Percentiles rank a stretch among this genome's conserved stretches.
Evolutionary conservation across 495 filamentous ascomycete species (phyloP).

Genomic region (Aspergillus saccharolyticus): DNA sequence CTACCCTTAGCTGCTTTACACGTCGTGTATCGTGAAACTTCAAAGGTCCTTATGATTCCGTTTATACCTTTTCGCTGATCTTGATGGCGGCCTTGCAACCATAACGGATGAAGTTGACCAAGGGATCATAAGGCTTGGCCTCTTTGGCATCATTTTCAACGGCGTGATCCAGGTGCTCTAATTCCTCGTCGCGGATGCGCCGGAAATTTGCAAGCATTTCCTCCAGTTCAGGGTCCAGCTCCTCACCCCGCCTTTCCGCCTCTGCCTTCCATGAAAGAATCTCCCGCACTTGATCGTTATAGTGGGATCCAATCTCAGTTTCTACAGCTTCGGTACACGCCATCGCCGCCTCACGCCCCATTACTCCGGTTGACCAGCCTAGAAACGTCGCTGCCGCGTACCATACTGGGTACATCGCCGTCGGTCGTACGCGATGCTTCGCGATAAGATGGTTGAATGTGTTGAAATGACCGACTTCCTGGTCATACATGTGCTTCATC

Average conservation of each 20-base stretch:
- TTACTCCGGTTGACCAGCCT: constrained; percentile 82
- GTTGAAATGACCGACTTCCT: constrained; percentile 80
- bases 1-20: constrained; percentile 23
- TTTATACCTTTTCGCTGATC: constrained; percentile 77
- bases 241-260: constrained; percentile 60
- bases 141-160: constrained; percentile 86
- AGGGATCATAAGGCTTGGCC: constrained; percentile 78
- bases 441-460: constrained; percentile 83
- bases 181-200: constrained; percentile 87
- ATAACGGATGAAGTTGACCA: constrained; percentile 81
- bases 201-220: constrained; percentile 69
- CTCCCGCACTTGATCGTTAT: constrained; percentile 82
- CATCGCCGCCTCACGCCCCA: constrained; percentile 95
- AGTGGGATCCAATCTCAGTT: constrained; percentile 95
- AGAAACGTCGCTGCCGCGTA: constrained; percentile 73
- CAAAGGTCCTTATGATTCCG: background rate
- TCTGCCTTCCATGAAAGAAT: constrained; percentile 75
- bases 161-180: constrained; percentile 94
- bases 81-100: constrained; percentile 91
- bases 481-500: constrained; percentile 98
- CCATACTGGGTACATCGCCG: constrained; percentile 92
- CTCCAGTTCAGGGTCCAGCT: constrained; percentile 71
- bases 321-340: constrained; percentile 98
- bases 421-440: constrained; percentile 87
- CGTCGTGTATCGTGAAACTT: constrained; percentile 26